A percentile compares a stretch with the other conserved stretches of the same genome.
These are phyloP conservation scores for Geosmithia putterillii DNA, from an alignment of 2,329 filamentous ascomycete genomes.

Conservation along the genomic window DNA sequence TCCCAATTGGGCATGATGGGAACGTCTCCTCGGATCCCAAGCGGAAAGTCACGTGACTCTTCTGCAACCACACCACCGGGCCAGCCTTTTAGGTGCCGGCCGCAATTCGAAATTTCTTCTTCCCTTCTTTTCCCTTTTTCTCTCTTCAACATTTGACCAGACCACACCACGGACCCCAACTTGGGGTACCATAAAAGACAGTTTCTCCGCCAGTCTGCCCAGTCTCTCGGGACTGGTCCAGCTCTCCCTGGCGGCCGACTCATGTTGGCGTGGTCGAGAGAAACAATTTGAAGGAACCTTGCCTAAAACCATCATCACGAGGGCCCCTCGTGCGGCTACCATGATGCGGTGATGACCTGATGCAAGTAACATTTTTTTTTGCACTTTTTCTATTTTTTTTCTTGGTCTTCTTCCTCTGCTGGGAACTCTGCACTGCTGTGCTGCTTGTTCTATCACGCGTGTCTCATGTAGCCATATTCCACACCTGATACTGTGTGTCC, in stretches of 20 bases:
- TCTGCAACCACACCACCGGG: not conserved
- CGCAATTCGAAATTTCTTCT: conserved; percentile 8
- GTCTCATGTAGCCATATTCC: too few species aligned
- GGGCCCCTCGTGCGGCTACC: conserved; percentile 51
- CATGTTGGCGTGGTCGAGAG: conserved; percentile 39
- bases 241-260: conserved; percentile 33
- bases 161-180: conserved; percentile 23
- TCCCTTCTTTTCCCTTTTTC: conserved; percentile 12
- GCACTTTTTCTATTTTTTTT: not conserved
- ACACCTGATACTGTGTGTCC: too few species aligned
- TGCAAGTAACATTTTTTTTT: conserved; percentile 40
- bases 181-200: conserved; percentile 8
- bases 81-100: not conserved
- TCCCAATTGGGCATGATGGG: too few species aligned
- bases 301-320: conserved; percentile 59
- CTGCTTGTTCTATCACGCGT: too few species aligned
- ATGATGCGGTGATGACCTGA: conserved; percentile 60
- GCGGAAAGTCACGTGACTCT: not conserved
- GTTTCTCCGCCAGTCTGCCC: conserved; percentile 21
- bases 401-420: not conserved
- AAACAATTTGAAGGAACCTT: conserved; percentile 30
- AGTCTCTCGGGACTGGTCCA: conserved; percentile 13
- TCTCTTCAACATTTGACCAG: conserved; percentile 20
- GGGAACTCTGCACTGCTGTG: too few species aligned
- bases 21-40: too few species aligned